Conservation (phyloP, 164 flowering plant species). For the Chloranthus sessilifolius region DNA sequence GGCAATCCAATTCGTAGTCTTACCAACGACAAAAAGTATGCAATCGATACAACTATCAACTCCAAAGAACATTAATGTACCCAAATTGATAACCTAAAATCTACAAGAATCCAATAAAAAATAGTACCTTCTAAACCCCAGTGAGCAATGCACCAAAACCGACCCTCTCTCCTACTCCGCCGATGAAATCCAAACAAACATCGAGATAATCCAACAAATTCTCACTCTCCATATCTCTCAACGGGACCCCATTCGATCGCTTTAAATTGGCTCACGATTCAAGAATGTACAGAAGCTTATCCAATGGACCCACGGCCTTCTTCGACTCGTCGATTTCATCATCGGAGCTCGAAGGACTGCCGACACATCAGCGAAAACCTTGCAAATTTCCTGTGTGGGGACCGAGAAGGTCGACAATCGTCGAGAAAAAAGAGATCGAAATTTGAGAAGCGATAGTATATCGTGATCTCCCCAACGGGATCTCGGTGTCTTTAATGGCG, state of each 20-base stretch:
- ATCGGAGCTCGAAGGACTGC: slow-evolving; percentile 9
- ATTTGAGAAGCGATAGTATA: slow-evolving; percentile 73
- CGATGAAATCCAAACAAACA: slow-evolving; percentile 81
- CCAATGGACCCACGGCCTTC: slow-evolving; percentile 26
- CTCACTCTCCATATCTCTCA: slow-evolving; percentile 87
- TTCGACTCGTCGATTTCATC: slow-evolving; percentile 25
- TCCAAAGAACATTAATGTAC: no score
- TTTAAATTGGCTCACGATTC: slow-evolving; percentile 82
- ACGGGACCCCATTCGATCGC: slow-evolving; percentile 82
- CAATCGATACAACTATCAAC: no score
- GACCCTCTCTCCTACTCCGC: slow-evolving; percentile 70
- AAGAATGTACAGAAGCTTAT: slow-evolving; percentile 53
- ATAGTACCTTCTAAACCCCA: slow-evolving; percentile 99
- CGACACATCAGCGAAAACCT: slow-evolving; percentile 58
- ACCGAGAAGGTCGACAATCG: slow-evolving; percentile 66
- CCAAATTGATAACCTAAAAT: no score
- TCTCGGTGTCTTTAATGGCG: slow-evolving; percentile 66
- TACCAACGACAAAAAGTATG: no score
- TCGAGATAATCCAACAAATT: slow-evolving; percentile 85
- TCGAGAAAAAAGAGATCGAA: slow-evolving; percentile 83
- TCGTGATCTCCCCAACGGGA: slow-evolving; percentile 60
- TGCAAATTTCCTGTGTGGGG: slow-evolving; percentile 58
- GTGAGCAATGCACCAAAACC: slow-evolving; percentile 95
- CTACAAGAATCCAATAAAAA: no score
- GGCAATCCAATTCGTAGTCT: no score